A percentile compares a stretch with the other conserved stretches of the same genome.
phyloP scores from a whole-genome alignment of 331 rosid genomes.

The Phaseolus coccineus region DNA sequence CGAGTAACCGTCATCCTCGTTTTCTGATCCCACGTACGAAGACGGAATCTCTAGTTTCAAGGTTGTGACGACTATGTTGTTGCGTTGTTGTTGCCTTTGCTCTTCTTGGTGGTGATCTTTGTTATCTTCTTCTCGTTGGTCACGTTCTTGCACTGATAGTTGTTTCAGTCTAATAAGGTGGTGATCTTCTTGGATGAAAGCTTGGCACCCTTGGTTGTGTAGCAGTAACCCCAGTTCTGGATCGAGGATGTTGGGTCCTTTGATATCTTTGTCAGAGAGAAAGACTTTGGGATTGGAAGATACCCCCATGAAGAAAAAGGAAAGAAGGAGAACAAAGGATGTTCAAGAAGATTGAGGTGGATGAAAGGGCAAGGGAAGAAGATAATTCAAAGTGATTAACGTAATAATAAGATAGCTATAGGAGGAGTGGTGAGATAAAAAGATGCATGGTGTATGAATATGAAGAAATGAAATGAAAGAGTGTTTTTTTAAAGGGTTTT shows the following conservation, averaged over 20 bases:
- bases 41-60: constrained; percentile 46
- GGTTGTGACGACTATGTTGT: not conserved
- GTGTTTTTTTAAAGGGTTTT: not conserved
- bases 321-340: constrained; percentile 1
- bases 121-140: not conserved
- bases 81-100: not conserved
- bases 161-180: not conserved
- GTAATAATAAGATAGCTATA: not conserved
- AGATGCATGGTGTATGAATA: constrained; percentile 32
- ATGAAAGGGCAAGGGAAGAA: not conserved
- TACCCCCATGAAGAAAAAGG: constrained; percentile 45
- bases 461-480: not conserved
- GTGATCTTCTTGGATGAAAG: constrained; percentile 6
- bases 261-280: constrained; percentile 56
- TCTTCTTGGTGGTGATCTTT: not conserved
- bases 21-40: not conserved
- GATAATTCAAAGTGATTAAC: not conserved
- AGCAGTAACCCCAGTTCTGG: constrained; percentile 47
- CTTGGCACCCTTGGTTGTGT: constrained; percentile 1
- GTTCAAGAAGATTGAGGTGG: not conserved
- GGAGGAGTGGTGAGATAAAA: not conserved
- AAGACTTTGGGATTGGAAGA: constrained; percentile 50
- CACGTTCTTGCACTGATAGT: constrained; percentile 3
- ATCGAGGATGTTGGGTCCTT: constrained; percentile 17
- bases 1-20: constrained; percentile 34